Percentiles rank a stretch among this genome's conserved stretches.
phyloP scores from a whole-genome alignment of 148 eudicot genomes.

The Rhododendron molle region DNA sequence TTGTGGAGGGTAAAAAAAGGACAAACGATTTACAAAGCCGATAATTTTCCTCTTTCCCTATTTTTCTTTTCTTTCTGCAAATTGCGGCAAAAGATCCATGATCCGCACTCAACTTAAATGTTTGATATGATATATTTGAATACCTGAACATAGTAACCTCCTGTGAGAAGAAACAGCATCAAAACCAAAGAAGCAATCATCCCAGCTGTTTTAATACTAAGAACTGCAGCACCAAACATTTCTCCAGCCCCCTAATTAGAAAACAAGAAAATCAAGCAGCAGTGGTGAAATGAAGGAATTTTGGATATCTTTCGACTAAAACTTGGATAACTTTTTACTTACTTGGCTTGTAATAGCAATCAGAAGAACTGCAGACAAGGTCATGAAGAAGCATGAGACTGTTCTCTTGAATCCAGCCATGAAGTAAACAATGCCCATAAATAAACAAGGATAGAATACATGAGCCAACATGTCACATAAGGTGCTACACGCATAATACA shows the following conservation, averaged over 20 bases:
- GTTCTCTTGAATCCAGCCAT: slow-evolving; percentile 92
- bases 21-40: background rate
- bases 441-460: slow-evolving; percentile 65
- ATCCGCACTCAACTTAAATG: background rate
- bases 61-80: background rate
- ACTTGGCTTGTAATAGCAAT: slow-evolving; percentile 87
- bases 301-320: background rate
- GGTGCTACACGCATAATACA: slow-evolving; percentile 87
- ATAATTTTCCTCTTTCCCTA: background rate
- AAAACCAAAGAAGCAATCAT: slow-evolving; percentile 77
- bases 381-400: slow-evolving; percentile 57
- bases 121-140: background rate
- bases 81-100: background rate
- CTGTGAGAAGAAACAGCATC: slow-evolving; percentile 97
- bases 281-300: background rate
- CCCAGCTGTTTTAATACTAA: slow-evolving; percentile 88
- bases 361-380: slow-evolving; percentile 54
- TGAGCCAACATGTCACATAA: slow-evolving; percentile 94
- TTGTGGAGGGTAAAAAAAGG: background rate
- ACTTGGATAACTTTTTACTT: slow-evolving; percentile 12
- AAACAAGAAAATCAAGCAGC: background rate
- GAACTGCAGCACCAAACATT: slow-evolving; percentile 84
- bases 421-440: slow-evolving; percentile 84
- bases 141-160: slow-evolving; percentile 98
- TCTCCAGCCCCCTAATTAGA: slow-evolving; percentile 90